Conservation (phyloP, 352 stramenopile genomes). For the Globisporangium canariense region DNA sequence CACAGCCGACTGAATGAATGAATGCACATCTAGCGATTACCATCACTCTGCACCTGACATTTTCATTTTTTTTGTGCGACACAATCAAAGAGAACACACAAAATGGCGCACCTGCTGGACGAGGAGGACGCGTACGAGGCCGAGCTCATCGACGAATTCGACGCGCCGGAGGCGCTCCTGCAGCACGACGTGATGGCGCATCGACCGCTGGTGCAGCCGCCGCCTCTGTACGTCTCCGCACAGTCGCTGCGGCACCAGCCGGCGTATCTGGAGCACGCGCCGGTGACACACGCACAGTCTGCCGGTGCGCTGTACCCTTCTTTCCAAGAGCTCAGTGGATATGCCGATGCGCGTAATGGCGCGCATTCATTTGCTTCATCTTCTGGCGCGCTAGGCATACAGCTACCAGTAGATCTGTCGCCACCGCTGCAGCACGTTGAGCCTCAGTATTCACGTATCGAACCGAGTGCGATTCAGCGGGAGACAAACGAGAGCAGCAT, state of each 20-base stretch:
- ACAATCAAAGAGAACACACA: conserved; percentile 1
- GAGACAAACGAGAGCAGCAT: neutral
- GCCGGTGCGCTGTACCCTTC: neutral
- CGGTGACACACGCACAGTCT: neutral
- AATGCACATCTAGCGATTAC: neutral
- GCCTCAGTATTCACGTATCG: neutral
- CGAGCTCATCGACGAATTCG: conserved; percentile 69
- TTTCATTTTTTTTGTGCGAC: neutral
- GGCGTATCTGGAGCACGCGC: neutral
- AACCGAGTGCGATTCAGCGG: neutral
- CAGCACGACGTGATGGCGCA: neutral
- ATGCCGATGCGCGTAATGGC: neutral
- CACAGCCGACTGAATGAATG: conserved; percentile 11
- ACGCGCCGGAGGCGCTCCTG: conserved; percentile 18
- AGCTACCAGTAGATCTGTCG: neutral
- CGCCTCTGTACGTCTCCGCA: conserved; percentile 1
- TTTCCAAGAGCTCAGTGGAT: conserved; percentile 1
- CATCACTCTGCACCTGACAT: neutral
- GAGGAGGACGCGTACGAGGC: conserved; percentile 37
- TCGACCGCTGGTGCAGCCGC: neutral
- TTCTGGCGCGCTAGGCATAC: neutral
- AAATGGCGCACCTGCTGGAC: conserved; percentile 3
- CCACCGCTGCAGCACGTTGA: neutral
- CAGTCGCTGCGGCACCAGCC: conserved; percentile 2
- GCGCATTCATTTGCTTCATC: neutral